These are phyloP conservation scores for Zygoascus ofunaensis DNA, from an alignment of 805 yeast species.

Conservation along the genomic window DNA sequence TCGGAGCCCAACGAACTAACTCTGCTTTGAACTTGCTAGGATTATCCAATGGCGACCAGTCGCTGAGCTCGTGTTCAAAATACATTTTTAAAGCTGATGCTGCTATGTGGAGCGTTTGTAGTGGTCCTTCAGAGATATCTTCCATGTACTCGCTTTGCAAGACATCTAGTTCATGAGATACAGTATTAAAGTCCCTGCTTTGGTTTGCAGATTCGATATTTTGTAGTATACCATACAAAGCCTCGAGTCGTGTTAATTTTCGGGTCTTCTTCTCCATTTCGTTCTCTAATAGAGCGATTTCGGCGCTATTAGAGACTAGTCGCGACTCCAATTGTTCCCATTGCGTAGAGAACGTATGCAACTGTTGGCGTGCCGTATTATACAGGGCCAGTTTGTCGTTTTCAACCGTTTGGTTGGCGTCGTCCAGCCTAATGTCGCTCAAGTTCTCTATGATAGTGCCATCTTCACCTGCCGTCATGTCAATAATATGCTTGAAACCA, in stretches of 20 bases:
- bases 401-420: conserved; percentile 1
- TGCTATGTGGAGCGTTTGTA: conserved; percentile 20
- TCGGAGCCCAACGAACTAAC: conserved; percentile 24
- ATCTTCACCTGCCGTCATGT: conserved; percentile 16
- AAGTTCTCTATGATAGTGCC: conserved; percentile 5
- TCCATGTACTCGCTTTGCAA: conserved; percentile 16
- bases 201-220: conserved; percentile 19
- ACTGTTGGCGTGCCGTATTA: conserved; percentile 15
- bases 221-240: conserved; percentile 23
- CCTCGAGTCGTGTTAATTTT: conserved; percentile 29
- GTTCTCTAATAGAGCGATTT: conserved; percentile 5
- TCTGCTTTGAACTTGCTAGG: conserved; percentile 26
- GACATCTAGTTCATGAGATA: conserved; percentile 16
- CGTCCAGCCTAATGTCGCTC: conserved; percentile 1
- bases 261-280: conserved; percentile 16
- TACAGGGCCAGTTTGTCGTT: conserved; percentile 7
- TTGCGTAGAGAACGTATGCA: conserved; percentile 22
- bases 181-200: conserved; percentile 20
- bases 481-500: conserved; percentile 19
- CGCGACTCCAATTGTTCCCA: conserved; percentile 20
- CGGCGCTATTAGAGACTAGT: conserved; percentile 19
- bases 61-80: conserved; percentile 16
- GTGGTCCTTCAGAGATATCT: conserved; percentile 12
- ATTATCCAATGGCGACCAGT: conserved; percentile 35
- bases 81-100: conserved; percentile 17